Evolutionary conservation across 768 basidiomycete species (phyloP).

Genomic region (Hericium rajendrae): DNA sequence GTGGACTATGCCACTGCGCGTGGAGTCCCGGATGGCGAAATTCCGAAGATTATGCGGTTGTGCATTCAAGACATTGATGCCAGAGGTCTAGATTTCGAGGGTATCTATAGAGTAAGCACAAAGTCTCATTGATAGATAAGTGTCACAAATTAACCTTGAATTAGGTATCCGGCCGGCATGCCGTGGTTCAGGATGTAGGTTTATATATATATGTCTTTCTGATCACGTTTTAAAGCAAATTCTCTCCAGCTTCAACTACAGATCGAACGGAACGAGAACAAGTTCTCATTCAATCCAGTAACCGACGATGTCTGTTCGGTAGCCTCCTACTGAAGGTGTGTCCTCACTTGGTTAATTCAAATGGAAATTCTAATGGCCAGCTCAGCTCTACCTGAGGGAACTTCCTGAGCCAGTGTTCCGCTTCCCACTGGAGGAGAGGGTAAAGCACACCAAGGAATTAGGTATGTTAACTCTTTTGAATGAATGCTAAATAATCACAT

Average conservation of each 20-base stretch:
- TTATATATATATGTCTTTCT: not conserved
- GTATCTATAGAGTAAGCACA: conserved; percentile 61
- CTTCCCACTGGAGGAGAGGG: conserved; percentile 69
- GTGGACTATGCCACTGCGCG: conserved; percentile 85
- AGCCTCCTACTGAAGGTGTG: conserved; percentile 77
- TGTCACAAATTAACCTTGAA: conserved; percentile 2
- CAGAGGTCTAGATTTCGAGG: conserved; percentile 68
- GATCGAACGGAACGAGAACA: conserved; percentile 73
- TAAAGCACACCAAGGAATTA: conserved; percentile 70
- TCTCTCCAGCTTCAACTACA: conserved; percentile 63
- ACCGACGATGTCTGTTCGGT: conserved; percentile 78
- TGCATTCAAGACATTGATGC: conserved; percentile 79
- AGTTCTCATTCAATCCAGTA: conserved; percentile 61
- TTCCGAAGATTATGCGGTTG: conserved; percentile 72
- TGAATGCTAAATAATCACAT: not conserved
- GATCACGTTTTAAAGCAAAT: conserved; percentile 3
- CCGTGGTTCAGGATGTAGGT: conserved; percentile 70
- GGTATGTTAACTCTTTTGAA: conserved; percentile 32
- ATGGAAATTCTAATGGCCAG: not conserved
- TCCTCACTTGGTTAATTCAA: not conserved
- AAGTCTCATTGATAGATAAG: not conserved
- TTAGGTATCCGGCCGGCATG: conserved; percentile 78
- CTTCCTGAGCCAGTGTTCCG: conserved; percentile 86
- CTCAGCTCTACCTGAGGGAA: conserved; percentile 70
- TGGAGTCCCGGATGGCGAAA: conserved; percentile 56